Base-by-base conservation (phyloP, 1,284 basidiomycete species). In the Leccinum fallax region DNA sequence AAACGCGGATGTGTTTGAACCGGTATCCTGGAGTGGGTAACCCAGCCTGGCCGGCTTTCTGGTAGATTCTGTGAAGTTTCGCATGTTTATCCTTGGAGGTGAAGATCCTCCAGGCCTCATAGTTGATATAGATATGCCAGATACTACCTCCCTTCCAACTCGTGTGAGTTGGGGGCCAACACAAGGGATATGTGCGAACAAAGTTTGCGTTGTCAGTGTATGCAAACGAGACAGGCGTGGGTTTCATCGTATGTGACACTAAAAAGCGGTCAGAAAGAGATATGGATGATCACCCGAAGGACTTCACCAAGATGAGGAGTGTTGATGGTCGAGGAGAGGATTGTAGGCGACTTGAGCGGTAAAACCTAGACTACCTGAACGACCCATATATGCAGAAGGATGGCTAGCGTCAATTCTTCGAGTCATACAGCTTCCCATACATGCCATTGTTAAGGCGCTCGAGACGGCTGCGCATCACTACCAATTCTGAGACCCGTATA, bases 41-140 rank as follows among this genome's bases (percentile, higher is more conserved):
- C 48, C 48, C 24, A 2, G 4, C 5, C 21, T 49, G 21, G 8
- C 15, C 2, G 16, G 26, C 51, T 52, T 26, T 28, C 48, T 16
- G 48, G 5, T 49, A 49, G 21, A 26, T 16, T 15, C 3, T 26
- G 1, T 49, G 6, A 49, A 49, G 21, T 49, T 49, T 49, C 8
- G 13, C 13, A 26, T 49, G 34, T 16, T 62, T 60, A 0, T 15
- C 2, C 3, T 2, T 61, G 38, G 4, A 19, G 1, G 59, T 7
- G 32, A 36, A 62, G 26, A 60, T 38, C 26, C 55, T 60, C 60
- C 60, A 60, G 30, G 59, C 32, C 19, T 4, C 1, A 4, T 5
- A 11, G 19, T 46, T 46, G 43, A 46, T 16, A 6, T 2, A 1
- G 16, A 11, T 6, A 26, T 55, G 5, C 58, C 60, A 62, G 15